Evolutionary conservation across 1,284 basidiomycete species (phyloP), one percentile per base, ranked within the genome.

Genomic region (Cryptococcus sp.): DNA sequence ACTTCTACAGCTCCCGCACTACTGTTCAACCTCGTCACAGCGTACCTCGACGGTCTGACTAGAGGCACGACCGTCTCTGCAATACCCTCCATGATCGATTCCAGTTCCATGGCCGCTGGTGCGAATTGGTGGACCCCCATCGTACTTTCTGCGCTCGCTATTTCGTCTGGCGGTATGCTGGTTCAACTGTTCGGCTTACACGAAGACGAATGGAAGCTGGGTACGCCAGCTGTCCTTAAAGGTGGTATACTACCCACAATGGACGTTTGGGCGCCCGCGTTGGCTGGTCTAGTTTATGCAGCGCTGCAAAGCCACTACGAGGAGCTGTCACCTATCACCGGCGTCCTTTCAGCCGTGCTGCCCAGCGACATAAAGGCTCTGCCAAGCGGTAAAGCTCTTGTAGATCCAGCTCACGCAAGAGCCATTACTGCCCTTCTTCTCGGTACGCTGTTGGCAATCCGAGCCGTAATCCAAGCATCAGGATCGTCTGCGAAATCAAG

Each of bases 251-350:
- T 68, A 20, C 60, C 51, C 23, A 76, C 73, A 4, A 59, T 75
- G 13, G 76, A 78, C 50, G 58, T 73, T 3, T 75, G 72, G 72
- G 67, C 61, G 13, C 68, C 65, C 5, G 59, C 64, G 25, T 41
- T 70, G 11, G 61, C 57, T 5, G 62, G 59, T 0, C 10, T 70
- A 1, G 41, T 72, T 3, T 73, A 73, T 52, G 49, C 61, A 1
- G 60, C 65, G 0, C 52, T 75, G 16, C 62, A 62, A 11, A 46
- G 58, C 25, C 46, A 50, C 20, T 54, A 57, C n/a, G 25, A 55
- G 10, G 53, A 56, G 15, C 48, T 71, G 11, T 41, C 51, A 1
- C 48, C 50, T 5, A 19, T 68, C 6, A 52, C 54, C 19, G 48
- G 62, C 11, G 13, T 55, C 1, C 46, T 72, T 6, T 45, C 57